A percentile compares a stretch with the other conserved stretches of the same genome.
Conservation (phyloP, 2,329 filamentous ascomycete genomes). For the Calonectria fujianensis region DNA sequence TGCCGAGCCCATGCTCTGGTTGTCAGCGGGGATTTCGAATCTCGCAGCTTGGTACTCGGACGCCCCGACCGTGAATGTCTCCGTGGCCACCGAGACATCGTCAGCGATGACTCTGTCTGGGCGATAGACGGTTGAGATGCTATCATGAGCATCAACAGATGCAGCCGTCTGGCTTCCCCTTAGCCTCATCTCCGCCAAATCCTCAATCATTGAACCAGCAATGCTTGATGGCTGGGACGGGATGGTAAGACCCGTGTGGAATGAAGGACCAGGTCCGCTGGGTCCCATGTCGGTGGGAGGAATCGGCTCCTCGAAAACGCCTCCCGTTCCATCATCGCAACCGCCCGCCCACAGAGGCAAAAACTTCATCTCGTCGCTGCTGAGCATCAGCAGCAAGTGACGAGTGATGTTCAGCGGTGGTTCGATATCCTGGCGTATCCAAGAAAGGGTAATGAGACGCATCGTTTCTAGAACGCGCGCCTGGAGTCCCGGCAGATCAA, state of each 20-base stretch:
- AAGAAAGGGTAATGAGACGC: conserved; percentile 48
- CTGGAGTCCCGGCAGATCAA: conserved; percentile 49
- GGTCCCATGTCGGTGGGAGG: conserved; percentile 67
- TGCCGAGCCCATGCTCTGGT: conserved; percentile 52
- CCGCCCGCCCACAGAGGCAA: conserved; percentile 80
- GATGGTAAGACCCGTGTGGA: conserved; percentile 66
- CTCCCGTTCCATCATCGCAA: conserved; percentile 70
- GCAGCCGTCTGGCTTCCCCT: conserved; percentile 58
- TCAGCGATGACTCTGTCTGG: conserved; percentile 59
- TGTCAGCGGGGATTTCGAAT: conserved; percentile 58
- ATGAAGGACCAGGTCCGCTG: conserved; percentile 67
- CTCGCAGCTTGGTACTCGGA: conserved; percentile 60
- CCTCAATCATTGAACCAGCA: conserved; percentile 60
- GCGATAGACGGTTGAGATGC: conserved; percentile 61
- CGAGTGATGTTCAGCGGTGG: conserved; percentile 61
- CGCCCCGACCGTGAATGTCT: conserved; percentile 59
- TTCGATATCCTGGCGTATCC: conserved; percentile 57
- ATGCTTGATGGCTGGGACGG: conserved; percentile 59
- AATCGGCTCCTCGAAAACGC: conserved; percentile 66
- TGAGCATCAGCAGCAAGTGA: conserved; percentile 72
- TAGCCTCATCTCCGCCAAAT: conserved; percentile 59
- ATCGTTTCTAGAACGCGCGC: conserved; percentile 47
- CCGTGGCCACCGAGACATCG: conserved; percentile 59
- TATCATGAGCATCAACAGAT: conserved; percentile 63
- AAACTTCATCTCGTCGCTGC: conserved; percentile 75